Evolutionary conservation across 768 basidiomycete genomes (phyloP), one percentile per base, ranked within the genome.

Genomic region (Psilocybe sp.): DNA sequence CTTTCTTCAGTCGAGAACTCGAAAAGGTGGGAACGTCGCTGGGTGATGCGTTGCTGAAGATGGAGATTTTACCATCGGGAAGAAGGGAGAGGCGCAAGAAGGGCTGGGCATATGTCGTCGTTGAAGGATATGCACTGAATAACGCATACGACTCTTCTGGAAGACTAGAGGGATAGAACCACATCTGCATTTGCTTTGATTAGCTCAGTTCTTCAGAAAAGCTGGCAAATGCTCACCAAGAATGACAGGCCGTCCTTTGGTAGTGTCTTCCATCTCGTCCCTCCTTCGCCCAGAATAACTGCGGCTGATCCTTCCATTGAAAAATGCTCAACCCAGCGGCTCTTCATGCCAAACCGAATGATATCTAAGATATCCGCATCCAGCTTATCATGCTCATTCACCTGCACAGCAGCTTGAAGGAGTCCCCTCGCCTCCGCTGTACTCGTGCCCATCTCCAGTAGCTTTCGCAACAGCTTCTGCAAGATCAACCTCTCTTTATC

Each of bases 261-360:
- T 39, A 90, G 64, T 0, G 79, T 78, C 51, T 75, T 78, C 33
- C 47, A 48, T 28, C 53, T 16, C 9, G 65, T 61, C n/a, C 65
- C 69, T n/a, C 72, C 69, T 40, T 82, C 77, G 1, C 67, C 65
- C 31, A 85, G 62, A 3, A 72, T 68, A 5, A 90, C 55, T 8
- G 78, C 68, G 2, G 85, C 78, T 5, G 69, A 63, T 1, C 76
- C 75, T 60, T 83, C 82, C 57, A 92, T 68, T 2, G 82, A 87
- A 52, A 93, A 78, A 61, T 92, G 90, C 49, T 83, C 79, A 0
- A 87, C 81, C 91, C 90, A 92, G 32, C 82, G 77, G 35, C 82
- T 82, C 63, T 81, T 85, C 75, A 89, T 84, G 2, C 81, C 82
- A 40, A 78, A 75, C 6, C 86, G 79, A 46, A 92, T 74, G 20